Evolutionary conservation across 345 rosid genomes (phyloP).

Genomic region (Boechera retrofracta): DNA sequence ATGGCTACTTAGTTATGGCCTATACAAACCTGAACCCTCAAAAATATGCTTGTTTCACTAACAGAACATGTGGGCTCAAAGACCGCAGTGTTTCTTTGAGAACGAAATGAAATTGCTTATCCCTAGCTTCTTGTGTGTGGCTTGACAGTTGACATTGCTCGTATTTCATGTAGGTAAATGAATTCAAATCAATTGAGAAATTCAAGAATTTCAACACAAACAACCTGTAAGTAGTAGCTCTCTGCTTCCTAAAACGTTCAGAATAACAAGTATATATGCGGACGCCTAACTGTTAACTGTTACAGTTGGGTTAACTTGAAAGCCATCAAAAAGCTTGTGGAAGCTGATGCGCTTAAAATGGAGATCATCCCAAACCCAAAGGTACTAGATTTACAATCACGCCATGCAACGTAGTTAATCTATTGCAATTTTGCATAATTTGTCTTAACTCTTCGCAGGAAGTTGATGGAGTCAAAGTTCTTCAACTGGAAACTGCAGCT

Average conservation of each 20-base stretch:
- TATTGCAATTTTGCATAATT: background rate
- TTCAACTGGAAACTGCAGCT: slow-evolving; percentile 96
- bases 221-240: slow-evolving; percentile 69
- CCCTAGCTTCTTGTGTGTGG: background rate
- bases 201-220: slow-evolving; percentile 97
- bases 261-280: background rate
- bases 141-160: background rate
- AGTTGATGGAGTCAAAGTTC: slow-evolving; percentile 89
- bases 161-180: slow-evolving; percentile 66
- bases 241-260: background rate
- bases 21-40: too few species aligned
- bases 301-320: slow-evolving; percentile 91
- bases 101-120: background rate
- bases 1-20: too few species aligned
- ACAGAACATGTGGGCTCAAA: too few species aligned
- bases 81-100: background rate
- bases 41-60: too few species aligned
- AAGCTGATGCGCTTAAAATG: slow-evolving; percentile 91
- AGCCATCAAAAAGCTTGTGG: slow-evolving; percentile 87
- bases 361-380: slow-evolving; percentile 97
- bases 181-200: slow-evolving; percentile 96
- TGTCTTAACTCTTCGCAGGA: slow-evolving; percentile 54
- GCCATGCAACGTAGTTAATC: background rate
- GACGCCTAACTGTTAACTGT: slow-evolving; percentile 15
- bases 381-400: slow-evolving; percentile 24